Percentiles rank a stretch among this genome's conserved stretches.
Conservation (phyloP, 441 rosid species). For the Erodium moschatum region DNA sequence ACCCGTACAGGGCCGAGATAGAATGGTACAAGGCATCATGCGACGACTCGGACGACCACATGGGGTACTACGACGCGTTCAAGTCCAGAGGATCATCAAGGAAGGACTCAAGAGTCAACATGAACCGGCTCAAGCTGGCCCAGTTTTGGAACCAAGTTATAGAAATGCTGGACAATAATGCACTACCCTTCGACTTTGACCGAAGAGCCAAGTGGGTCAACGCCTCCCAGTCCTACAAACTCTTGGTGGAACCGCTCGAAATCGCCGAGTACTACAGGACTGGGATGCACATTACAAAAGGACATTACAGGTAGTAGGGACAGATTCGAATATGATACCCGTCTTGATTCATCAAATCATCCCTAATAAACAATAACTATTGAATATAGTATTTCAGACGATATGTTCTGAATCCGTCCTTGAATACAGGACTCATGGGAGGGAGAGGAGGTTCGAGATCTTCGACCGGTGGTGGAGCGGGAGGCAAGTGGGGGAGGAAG, state of each 20-base stretch:
- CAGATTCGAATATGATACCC: too few species aligned
- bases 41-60: constrained; percentile 40
- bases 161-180: constrained; percentile 44
- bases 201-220: constrained; percentile 48
- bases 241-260: constrained; percentile 72
- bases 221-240: constrained; percentile 49
- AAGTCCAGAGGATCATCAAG: constrained; percentile 36
- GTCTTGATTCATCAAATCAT: too few species aligned
- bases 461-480: constrained; percentile 59
- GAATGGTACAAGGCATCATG: constrained; percentile 60
- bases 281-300: constrained; percentile 16
- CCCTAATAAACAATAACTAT: too few species aligned
- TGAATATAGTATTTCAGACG: too few species aligned
- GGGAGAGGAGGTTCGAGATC: constrained; percentile 55
- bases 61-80: constrained; percentile 71
- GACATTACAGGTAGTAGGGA: constrained; percentile 34
- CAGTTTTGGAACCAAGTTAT: constrained; percentile 54
- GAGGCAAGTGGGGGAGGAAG: constrained; percentile 15
- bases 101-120: constrained; percentile 41
- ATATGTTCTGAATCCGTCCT: not conserved
- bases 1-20: constrained; percentile 45
- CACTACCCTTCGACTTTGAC: constrained; percentile 59
- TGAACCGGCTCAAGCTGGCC: constrained; percentile 49
- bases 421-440: constrained; percentile 26
- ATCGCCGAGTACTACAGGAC: constrained; percentile 56